A percentile compares a stretch with the other conserved stretches of the same genome.
Conservation (phyloP, 495 filamentous ascomycete species). For the Jackrogersella minutella region DNA sequence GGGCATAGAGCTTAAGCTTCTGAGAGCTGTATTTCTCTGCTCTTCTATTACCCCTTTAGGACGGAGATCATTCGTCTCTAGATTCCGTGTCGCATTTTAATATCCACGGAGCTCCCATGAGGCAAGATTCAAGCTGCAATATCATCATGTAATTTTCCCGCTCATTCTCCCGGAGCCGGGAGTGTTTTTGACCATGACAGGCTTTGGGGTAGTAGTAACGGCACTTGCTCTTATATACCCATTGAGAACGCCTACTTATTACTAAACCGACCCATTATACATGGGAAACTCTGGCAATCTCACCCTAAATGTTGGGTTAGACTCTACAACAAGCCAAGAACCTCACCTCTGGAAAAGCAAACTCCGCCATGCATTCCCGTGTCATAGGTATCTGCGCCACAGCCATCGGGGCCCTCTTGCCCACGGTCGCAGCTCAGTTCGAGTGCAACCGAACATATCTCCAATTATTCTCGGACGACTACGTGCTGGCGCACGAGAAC, state of each 20-base stretch:
- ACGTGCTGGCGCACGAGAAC: slow-evolving; percentile 37
- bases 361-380: slow-evolving; percentile 19
- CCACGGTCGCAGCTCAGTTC: slow-evolving; percentile 21
- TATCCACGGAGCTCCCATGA: slow-evolving; percentile 13
- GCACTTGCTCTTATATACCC: slow-evolving; percentile 30
- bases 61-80: neutral
- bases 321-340: neutral
- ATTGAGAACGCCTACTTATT: slow-evolving; percentile 11
- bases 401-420: slow-evolving; percentile 23
- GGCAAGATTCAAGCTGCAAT: slow-evolving; percentile 14
- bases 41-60: slow-evolving; percentile 31
- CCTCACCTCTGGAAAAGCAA: neutral
- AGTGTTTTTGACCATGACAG: slow-evolving; percentile 20
- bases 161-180: slow-evolving; percentile 44
- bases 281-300: neutral
- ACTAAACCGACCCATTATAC: neutral
- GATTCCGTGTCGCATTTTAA: slow-evolving; percentile 36
- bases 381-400: slow-evolving; percentile 14
- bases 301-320: neutral
- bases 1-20: slow-evolving; percentile 11
- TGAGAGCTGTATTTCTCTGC: slow-evolving; percentile 11
- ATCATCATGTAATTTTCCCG: slow-evolving; percentile 44
- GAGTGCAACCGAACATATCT: slow-evolving; percentile 37
- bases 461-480: slow-evolving; percentile 31
- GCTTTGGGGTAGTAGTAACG: slow-evolving; percentile 18